These are phyloP conservation scores for Sphaerulina musiva DNA, from an alignment of 2,329 filamentous ascomycete genomes.

Conservation along the genomic window DNA sequence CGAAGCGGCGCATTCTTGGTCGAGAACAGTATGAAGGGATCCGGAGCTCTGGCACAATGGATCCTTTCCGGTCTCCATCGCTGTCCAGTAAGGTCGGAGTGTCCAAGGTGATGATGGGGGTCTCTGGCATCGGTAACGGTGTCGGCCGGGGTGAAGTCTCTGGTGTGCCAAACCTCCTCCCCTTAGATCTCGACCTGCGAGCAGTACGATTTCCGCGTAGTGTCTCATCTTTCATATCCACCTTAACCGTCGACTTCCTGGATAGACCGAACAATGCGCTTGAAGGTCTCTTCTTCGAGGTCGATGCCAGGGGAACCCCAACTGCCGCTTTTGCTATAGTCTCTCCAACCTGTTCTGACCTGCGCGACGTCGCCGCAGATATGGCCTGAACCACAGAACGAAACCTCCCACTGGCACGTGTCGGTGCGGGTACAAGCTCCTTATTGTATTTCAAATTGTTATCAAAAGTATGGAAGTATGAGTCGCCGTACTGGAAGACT, in stretches of 20 bases:
- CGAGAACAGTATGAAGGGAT: conserved; percentile 18
- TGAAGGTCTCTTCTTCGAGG: conserved; percentile 12
- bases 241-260: conserved; percentile 13
- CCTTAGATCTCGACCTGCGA: neutral
- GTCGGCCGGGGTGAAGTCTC: neutral
- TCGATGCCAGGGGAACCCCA: neutral
- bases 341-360: neutral
- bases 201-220: neutral
- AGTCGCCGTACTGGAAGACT: conserved; percentile 17
- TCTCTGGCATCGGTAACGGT: neutral
- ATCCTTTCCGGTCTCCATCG: neutral
- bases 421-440: conserved; percentile 16
- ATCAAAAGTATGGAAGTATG: conserved; percentile 25
- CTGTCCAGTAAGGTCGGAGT: conserved; percentile 9
- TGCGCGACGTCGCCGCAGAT: neutral
- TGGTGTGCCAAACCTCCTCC: neutral
- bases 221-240: conserved; percentile 5
- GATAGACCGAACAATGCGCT: conserved; percentile 21
- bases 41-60: conserved; percentile 14
- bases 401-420: neutral
- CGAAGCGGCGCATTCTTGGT: conserved; percentile 3
- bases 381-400: neutral
- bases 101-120: conserved; percentile 16
- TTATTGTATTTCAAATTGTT: conserved; percentile 18
- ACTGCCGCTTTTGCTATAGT: neutral